Percentiles rank a stretch among this genome's conserved stretches.
phyloP scores from a whole-genome alignment of 169 alveolate genomes.

The Eimeria praecox region DNA sequence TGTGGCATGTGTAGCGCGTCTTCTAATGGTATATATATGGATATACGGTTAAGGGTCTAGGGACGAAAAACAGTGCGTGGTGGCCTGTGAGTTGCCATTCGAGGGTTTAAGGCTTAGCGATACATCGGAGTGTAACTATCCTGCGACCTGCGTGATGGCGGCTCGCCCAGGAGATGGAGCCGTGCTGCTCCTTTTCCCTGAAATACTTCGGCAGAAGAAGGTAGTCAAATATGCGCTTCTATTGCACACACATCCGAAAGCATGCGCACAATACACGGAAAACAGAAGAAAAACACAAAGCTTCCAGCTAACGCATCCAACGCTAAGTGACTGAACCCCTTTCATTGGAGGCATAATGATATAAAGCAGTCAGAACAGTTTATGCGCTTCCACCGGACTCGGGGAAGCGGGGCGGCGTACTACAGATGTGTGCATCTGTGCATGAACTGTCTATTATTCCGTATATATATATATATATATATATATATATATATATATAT shows the following conservation, averaged over 20 bases:
- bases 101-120: not conserved
- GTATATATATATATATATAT: too few species aligned
- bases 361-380: not conserved
- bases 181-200: slow-evolving; percentile 68
- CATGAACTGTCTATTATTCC: too few species aligned
- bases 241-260: not conserved
- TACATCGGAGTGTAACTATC: not conserved
- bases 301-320: not conserved
- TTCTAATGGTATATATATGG: not conserved
- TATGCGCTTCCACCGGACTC: not conserved
- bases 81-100: not conserved
- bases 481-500: too few species aligned
- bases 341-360: not conserved
- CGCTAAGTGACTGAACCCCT: not conserved
- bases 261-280: not conserved
- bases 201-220: slow-evolving; percentile 51
- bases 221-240: not conserved
- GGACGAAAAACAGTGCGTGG: not conserved
- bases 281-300: not conserved
- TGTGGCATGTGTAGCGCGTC: not conserved
- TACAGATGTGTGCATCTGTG: not conserved
- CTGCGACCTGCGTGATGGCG: slow-evolving; percentile 41
- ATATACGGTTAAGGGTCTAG: not conserved
- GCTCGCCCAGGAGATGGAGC: slow-evolving; percentile 68
- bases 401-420: not conserved